Conservation (phyloP, 1,284 basidiomycete species). For the Fomitopsis pinicola region DNA sequence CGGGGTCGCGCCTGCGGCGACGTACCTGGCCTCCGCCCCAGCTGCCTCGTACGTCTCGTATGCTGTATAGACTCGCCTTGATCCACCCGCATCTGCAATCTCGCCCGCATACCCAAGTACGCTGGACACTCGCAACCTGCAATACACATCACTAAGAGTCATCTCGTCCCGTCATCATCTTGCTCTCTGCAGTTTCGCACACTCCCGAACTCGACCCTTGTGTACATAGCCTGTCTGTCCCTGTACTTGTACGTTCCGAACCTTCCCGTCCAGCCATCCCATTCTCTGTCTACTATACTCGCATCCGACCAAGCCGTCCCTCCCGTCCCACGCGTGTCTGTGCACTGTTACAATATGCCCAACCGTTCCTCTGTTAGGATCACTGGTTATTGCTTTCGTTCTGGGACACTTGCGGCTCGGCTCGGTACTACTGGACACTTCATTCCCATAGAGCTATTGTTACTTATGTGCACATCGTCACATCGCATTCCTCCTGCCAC, state of each 20-base stretch:
- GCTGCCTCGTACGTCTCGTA: background rate
- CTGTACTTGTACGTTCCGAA: background rate
- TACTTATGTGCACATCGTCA: background rate
- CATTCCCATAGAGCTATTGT: background rate
- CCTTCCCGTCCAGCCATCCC: background rate
- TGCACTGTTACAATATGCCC: background rate
- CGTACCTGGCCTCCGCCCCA: background rate
- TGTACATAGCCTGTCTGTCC: background rate
- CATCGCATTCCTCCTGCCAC: background rate
- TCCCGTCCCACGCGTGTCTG: background rate
- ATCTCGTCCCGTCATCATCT: background rate
- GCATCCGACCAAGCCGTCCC: background rate
- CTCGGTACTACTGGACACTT: background rate
- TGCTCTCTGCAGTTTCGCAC: background rate
- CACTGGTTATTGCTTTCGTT: background rate
- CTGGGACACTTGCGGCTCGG: slow-evolving; percentile 1
- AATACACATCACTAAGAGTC: background rate
- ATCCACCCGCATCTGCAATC: background rate
- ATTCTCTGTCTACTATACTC: background rate
- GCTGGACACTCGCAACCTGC: too few relatives aligned
- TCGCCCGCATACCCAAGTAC: too few relatives aligned
- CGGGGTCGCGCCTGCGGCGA: background rate
- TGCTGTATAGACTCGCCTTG: background rate
- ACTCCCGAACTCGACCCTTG: background rate
- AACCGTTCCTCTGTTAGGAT: background rate